These are phyloP conservation scores for Asterionellopsis glacialis DNA, from an alignment of 108 stramenopile species.

Conservation along the genomic window DNA sequence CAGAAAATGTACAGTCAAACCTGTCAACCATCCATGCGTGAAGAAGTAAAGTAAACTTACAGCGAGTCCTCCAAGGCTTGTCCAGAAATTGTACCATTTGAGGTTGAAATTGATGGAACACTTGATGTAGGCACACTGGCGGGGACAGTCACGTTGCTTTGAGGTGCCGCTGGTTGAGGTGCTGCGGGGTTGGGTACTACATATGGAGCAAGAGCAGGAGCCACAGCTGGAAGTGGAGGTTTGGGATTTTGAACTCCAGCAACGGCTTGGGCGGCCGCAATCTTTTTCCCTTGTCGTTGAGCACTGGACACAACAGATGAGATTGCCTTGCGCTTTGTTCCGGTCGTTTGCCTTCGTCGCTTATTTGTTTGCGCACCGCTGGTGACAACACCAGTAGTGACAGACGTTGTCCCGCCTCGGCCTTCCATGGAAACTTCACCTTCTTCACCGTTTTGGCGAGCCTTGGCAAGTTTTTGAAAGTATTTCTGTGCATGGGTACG, in stretches of 20 bases:
- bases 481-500: conserved; percentile 99
- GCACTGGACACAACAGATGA: conserved; percentile 68
- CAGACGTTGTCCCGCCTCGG: conserved; percentile 31
- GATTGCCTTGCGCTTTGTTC: conserved; percentile 78
- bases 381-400: conserved; percentile 11
- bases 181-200: conserved; percentile 28
- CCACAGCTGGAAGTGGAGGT: conserved; percentile 52
- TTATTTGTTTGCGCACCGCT: conserved; percentile 23
- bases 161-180: conserved; percentile 6
- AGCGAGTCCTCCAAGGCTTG: conserved; percentile 80
- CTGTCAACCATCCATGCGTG: background rate
- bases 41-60: conserved; percentile 38
- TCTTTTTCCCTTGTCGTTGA: conserved; percentile 61
- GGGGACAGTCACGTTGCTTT: background rate
- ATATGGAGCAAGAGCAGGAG: conserved; percentile 66
- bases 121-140: no score
- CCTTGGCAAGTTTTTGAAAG: conserved; percentile 98
- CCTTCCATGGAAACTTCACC: conserved; percentile 62
- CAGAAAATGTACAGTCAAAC: background rate
- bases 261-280: conserved; percentile 29
- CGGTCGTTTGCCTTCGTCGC: conserved; percentile 48
- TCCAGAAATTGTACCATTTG: conserved; percentile 52
- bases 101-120: conserved; percentile 33
- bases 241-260: conserved; percentile 15
- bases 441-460: conserved; percentile 78